Conservation (phyloP, 495 filamentous ascomycete genomes). For the Penicillium bovifimosum region DNA sequence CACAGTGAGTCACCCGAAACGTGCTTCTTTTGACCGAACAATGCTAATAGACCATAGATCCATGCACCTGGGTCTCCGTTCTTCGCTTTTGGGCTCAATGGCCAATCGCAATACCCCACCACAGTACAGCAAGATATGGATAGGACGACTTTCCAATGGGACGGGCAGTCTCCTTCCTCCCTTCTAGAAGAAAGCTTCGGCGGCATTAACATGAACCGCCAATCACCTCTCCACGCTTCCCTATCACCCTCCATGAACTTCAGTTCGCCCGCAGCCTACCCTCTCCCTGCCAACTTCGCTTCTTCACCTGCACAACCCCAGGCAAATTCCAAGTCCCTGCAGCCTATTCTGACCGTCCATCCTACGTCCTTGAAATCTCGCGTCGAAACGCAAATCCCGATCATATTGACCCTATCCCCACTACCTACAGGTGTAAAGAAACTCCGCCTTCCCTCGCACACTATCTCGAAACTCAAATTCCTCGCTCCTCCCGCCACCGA, state of each 20-base stretch:
- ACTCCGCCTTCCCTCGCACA: constrained; percentile 78
- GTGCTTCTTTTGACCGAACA: background rate
- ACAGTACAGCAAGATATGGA: constrained; percentile 36
- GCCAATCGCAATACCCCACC: constrained; percentile 45
- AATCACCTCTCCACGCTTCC: constrained; percentile 31
- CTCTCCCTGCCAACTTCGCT: constrained; percentile 33
- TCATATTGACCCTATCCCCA: constrained; percentile 67
- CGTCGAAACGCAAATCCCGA: constrained; percentile 90
- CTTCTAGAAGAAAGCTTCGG: constrained; percentile 42
- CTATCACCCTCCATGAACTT: constrained; percentile 33
- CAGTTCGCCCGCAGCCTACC: constrained; percentile 24
- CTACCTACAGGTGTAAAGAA: constrained; percentile 68
- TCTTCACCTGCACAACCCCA: constrained; percentile 29
- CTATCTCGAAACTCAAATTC: constrained; percentile 87
- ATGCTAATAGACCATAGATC: constrained; percentile 16
- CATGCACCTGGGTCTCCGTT: constrained; percentile 27
- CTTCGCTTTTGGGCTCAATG: constrained; percentile 36
- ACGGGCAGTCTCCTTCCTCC: constrained; percentile 49
- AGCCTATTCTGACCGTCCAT: constrained; percentile 50
- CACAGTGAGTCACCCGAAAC: constrained; percentile 26
- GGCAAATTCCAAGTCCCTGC: constrained; percentile 21
- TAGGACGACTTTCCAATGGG: constrained; percentile 45
- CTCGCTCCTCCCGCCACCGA: constrained; percentile 59
- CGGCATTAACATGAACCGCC: constrained; percentile 39
- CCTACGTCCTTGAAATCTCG: constrained; percentile 74